Evolutionary conservation across 306 rosid species (phyloP).

Genomic region (Acacia acuminata): DNA sequence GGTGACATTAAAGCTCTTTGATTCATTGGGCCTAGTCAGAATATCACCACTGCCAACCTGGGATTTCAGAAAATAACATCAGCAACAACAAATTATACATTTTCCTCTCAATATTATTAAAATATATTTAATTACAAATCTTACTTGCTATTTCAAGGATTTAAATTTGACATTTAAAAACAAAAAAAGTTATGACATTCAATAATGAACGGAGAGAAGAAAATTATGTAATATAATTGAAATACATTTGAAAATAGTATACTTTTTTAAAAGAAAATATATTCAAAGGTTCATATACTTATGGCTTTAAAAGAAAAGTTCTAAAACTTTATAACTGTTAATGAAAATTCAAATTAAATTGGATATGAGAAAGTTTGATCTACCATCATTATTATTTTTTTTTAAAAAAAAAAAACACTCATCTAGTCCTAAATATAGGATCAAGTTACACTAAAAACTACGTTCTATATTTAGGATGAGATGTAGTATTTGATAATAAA

Average conservation of each 20-base stretch:
- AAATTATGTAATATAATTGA: background rate
- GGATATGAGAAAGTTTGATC: background rate
- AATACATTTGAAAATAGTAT: background rate
- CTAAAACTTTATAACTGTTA: background rate
- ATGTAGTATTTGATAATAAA: background rate
- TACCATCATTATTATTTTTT: no score
- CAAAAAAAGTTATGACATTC: background rate
- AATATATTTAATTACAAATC: background rate
- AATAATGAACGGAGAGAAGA: background rate
- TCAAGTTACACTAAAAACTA: no score
- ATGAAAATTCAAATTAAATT: background rate
- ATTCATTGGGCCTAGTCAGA: slow-evolving; percentile 90
- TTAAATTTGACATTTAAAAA: background rate
- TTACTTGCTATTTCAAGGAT: background rate
- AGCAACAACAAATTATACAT: background rate
- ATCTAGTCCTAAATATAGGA: no score
- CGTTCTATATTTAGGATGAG: no score
- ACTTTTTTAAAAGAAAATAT: background rate
- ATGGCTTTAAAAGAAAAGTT: background rate
- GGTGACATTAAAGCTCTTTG: slow-evolving; percentile 53
- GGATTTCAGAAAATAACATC: slow-evolving; percentile 45
- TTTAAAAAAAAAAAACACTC: no score
- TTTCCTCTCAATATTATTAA: background rate
- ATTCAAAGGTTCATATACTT: background rate
- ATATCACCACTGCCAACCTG: slow-evolving; percentile 88